These are phyloP conservation scores for Apiospora aurea DNA, from an alignment of 2,329 filamentous ascomycete genomes.

Conservation along the genomic window DNA sequence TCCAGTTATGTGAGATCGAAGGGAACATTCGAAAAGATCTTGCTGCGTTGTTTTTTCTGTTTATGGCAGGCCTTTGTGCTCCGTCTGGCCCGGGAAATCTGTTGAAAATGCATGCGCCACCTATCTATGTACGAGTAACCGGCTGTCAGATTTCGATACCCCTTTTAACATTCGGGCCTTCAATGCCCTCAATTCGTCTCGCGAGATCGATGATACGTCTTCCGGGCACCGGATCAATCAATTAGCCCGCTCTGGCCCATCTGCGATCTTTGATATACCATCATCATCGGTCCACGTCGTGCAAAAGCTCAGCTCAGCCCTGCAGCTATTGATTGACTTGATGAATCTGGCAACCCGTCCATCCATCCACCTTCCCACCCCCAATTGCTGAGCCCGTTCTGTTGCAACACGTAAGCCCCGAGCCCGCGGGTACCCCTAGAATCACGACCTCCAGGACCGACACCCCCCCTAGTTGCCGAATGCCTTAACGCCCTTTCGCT, in stretches of 20 bases:
- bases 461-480: background rate
- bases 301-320: conserved; percentile 7
- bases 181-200: background rate
- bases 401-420: conserved; percentile 4
- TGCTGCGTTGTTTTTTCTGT: background rate
- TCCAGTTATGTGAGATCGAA: background rate
- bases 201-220: background rate
- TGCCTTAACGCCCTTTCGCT: conserved; percentile 10
- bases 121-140: background rate
- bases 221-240: conserved; percentile 15
- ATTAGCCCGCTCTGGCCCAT: conserved; percentile 18
- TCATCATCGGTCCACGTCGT: conserved; percentile 19
- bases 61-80: background rate
- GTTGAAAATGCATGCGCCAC: background rate
- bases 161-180: conserved; percentile 7
- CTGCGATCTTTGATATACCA: conserved; percentile 10
- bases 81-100: background rate
- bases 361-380: conserved; percentile 2
- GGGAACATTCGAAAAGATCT: background rate
- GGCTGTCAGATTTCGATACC: background rate
- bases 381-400: conserved; percentile 12
- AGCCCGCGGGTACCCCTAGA: background rate
- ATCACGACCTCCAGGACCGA: background rate
- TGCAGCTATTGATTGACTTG: background rate
- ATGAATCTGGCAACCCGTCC: background rate